A percentile compares a stretch with the other conserved stretches of the same genome.
Conservation (phyloP, 768 basidiomycete genomes). For the Suillus tomentosus region DNA sequence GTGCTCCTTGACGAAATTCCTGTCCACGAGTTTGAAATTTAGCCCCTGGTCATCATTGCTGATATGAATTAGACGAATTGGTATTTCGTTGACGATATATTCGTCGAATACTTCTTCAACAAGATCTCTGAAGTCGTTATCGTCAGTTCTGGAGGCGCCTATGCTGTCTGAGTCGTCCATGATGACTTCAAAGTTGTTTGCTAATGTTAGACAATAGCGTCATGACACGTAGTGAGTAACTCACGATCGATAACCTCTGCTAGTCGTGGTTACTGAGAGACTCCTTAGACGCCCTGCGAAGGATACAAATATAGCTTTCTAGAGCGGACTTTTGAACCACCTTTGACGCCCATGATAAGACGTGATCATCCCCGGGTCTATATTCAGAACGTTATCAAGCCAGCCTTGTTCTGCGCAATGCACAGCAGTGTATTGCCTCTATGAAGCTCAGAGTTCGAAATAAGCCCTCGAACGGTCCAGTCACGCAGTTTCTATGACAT, state of each 20-base stretch:
- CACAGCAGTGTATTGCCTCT: neutral
- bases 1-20: neutral
- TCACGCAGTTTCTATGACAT: no score
- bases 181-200: neutral
- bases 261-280: neutral
- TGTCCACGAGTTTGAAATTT: slow-evolving; percentile 1
- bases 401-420: neutral
- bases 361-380: neutral
- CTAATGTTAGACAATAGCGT: neutral
- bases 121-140: slow-evolving; percentile 1
- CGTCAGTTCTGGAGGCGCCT: neutral
- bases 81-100: slow-evolving; percentile 12
- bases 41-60: neutral
- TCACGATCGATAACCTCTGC: neutral
- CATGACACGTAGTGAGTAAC: neutral
- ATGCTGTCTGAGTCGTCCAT: neutral
- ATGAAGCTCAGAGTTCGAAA: neutral
- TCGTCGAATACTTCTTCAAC: slow-evolving; percentile 8
- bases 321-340: neutral
- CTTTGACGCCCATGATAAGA: neutral
- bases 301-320: neutral
- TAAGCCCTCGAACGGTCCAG: no score
- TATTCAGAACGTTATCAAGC: neutral
- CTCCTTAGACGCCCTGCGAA: neutral
- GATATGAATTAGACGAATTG: slow-evolving; percentile 10